These are phyloP conservation scores for Tinospora cordifolia DNA, from an alignment of 164 flowering plant genomes.

Conservation along the genomic window DNA sequence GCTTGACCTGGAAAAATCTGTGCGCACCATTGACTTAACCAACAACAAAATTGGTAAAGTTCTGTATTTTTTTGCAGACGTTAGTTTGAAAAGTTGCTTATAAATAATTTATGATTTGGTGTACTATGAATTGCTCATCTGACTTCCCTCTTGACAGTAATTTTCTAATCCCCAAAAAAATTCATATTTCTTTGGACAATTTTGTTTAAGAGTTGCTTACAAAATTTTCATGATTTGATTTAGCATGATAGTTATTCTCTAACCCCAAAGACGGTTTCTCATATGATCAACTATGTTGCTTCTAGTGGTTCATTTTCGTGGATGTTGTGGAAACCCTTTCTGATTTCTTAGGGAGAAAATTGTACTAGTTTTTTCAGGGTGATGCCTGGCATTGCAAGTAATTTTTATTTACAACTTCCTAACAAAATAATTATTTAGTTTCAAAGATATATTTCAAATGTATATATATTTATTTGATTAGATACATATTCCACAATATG, in stretches of 20 bases:
- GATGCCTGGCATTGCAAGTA: no score
- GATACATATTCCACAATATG: no score
- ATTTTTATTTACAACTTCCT: no score
- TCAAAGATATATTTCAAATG: no score
- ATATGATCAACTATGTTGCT: not conserved
- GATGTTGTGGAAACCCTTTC: not conserved
- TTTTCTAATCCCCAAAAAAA: not conserved
- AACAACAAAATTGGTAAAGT: slow-evolving; percentile 67
- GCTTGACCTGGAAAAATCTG: slow-evolving; percentile 68
- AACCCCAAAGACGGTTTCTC: not conserved
- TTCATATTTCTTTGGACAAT: not conserved
- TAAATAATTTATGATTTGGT: not conserved
- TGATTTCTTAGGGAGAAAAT: not conserved
- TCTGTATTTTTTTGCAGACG: not conserved
- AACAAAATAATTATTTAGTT: no score
- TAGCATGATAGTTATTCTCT: not conserved
- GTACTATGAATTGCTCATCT: not conserved
- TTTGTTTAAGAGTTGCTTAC: not conserved
- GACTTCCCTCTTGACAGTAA: not conserved
- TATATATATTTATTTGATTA: no score
- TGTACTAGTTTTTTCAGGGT: not conserved
- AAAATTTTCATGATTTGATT: not conserved
- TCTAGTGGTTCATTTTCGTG: not conserved
- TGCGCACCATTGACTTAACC: slow-evolving; percentile 85
- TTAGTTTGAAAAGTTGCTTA: not conserved